phyloP scores from a whole-genome alignment of 2,329 filamentous ascomycete species.

The Fusarium chlamydosporum region DNA sequence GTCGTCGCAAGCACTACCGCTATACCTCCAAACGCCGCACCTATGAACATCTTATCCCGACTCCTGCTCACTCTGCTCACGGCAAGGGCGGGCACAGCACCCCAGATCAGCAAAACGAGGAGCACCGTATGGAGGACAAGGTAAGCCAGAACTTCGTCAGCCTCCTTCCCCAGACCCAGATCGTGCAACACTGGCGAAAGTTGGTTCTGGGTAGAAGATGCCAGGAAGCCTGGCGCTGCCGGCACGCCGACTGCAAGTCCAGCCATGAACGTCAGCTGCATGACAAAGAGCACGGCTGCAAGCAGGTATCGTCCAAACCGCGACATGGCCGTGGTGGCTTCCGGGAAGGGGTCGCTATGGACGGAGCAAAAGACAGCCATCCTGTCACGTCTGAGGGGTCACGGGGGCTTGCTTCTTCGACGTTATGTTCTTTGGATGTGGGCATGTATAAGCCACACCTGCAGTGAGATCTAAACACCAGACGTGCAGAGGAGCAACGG shows the following conservation, averaged over 20 bases:
- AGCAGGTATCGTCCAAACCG: background rate
- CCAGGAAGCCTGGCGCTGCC: background rate
- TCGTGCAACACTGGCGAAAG: background rate
- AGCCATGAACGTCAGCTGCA: background rate
- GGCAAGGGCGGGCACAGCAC: constrained; percentile 7
- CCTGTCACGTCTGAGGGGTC: no score
- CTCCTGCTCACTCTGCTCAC: background rate
- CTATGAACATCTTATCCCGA: background rate
- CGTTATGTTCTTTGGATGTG: no score
- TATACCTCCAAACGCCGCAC: background rate
- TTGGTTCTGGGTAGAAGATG: background rate
- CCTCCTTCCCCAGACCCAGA: background rate
- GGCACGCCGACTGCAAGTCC: background rate
- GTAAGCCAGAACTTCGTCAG: constrained; percentile 1
- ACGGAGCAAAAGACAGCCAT: background rate
- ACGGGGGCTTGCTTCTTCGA: no score
- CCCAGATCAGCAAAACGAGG: constrained; percentile 1
- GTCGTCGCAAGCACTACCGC: background rate
- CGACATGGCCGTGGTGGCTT: background rate
- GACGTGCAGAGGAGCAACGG: no score
- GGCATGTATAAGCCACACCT: no score
- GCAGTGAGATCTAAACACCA: no score
- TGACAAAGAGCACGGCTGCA: background rate
- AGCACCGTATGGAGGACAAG: constrained; percentile 2
- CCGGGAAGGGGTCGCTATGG: background rate